phyloP scores from a whole-genome alignment of 192 early-diverging fungal genomes.

The Haplosporangium gracile region DNA sequence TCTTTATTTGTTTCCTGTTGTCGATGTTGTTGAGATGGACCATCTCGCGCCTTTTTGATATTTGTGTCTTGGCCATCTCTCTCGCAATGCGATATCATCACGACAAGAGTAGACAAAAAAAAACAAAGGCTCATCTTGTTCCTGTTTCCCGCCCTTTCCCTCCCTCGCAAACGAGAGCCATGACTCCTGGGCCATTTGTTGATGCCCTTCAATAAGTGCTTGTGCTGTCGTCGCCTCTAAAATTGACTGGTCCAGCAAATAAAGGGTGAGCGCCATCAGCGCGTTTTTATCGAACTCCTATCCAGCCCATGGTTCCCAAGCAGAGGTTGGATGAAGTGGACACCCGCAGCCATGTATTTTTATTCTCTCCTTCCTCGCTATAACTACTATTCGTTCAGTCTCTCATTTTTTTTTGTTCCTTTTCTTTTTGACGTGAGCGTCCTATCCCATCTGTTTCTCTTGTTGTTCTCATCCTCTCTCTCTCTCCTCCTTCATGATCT shows the following conservation, averaged over 20 bases:
- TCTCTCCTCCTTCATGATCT: neutral
- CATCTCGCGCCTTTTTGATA: neutral
- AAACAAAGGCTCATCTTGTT: slow-evolving; percentile 12
- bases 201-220: neutral
- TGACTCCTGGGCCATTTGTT: neutral
- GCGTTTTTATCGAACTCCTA: neutral
- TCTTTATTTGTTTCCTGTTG: too few species aligned
- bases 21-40: neutral
- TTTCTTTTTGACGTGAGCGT: neutral
- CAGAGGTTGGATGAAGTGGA: neutral
- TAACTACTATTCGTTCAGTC: neutral
- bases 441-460: neutral
- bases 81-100: neutral
- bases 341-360: neutral
- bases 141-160: neutral
- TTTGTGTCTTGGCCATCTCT: neutral
- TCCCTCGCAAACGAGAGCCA: neutral
- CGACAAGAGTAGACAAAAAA: neutral
- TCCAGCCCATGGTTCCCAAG: neutral
- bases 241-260: neutral
- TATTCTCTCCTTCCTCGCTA: neutral
- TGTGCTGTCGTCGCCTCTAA: neutral
- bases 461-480: neutral
- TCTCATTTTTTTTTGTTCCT: neutral
- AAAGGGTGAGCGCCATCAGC: slow-evolving; percentile 1